Percentiles rank a stretch among this genome's conserved stretches.
phyloP scores from a whole-genome alignment of 23 red algal species.

The Gracilaria vermiculophylla region DNA sequence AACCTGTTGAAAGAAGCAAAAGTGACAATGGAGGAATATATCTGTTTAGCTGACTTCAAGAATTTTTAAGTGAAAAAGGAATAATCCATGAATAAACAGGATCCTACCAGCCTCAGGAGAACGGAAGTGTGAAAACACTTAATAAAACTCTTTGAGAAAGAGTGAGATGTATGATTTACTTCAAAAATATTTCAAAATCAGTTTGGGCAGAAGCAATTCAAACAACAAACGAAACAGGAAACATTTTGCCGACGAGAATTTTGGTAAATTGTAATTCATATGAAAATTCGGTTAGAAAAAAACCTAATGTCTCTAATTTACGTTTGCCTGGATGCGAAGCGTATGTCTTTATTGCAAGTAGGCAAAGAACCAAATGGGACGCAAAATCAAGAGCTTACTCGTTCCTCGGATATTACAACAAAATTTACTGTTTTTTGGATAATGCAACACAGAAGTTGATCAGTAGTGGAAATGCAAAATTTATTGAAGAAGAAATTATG shows the following conservation, averaged over 20 bases:
- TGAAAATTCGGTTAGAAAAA: not conserved
- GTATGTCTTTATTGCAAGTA: not conserved
- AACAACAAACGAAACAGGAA: not conserved
- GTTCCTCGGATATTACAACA: constrained; percentile 5
- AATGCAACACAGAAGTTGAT: not conserved
- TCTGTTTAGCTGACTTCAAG: not conserved
- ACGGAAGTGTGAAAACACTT: constrained; percentile 11
- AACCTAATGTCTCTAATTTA: constrained; percentile 7
- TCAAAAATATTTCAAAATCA: not conserved
- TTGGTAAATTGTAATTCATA: not conserved
- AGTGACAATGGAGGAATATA: constrained; percentile 38
- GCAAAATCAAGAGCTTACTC: not conserved
- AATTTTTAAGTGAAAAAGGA: constrained; percentile 7
- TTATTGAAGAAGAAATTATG: not conserved
- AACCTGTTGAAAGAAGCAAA: not conserved
- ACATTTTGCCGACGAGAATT: not conserved
- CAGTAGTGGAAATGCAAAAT: not conserved
- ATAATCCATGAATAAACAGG: not conserved
- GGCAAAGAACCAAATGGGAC: not conserved
- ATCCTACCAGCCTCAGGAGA: constrained; percentile 29
- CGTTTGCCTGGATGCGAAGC: not conserved
- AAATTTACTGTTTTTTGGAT: not conserved
- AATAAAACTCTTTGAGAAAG: not conserved
- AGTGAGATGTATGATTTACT: not conserved
- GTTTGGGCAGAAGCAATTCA: constrained; percentile 13